Base-by-base conservation (phyloP, 2,329 filamentous ascomycete species). In the Colletotrichum lindemuthianum region DNA sequence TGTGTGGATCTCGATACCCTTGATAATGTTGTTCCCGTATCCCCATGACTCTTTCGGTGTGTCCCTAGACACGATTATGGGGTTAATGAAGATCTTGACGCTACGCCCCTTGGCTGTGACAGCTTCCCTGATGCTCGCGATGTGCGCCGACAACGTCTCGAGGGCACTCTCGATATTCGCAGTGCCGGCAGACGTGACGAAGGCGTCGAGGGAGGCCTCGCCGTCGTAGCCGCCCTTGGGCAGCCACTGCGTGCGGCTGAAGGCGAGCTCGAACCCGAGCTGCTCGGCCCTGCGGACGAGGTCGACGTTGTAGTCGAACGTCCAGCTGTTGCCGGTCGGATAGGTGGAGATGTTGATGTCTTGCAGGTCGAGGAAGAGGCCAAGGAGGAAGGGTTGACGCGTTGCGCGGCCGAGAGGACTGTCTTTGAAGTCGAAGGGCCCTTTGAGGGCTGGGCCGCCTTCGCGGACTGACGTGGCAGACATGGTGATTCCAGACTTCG, bases 291-390 rank as follows among this genome's bases (percentile, higher is more conserved):
- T 51, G n/a, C 34, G 34, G 48, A 43, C 54, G 12, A 63, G 48
- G 13, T 51, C 48, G 48, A 59, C 10, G 36, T 53, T 48, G 48
- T 53, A 59, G n/a, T 53, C 47, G 24, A 48, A 53, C 8, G 47
- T 63, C 36, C 54, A 53, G 10, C 7, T 63, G 24, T 48, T 43
- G 10, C 34, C 48, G 1, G 36, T 63, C 3, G 48, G 48, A 4
- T 53, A 48, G 5, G 48, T 53, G 24, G 47, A 59, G 34, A 63
- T 48, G 8, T 53, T 59, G 47, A 59, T 59, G 54, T 63, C 54
- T 47, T 52, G 54, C 8, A 59, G 41, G 40, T 37, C 51, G 34
- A 59, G 54, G 32, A 53, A 63, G 7, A 53, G 54, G 33, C 57
- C 49, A n/a, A 59, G 57, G 13, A 59, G 57, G 9, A 59, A 40